phyloP scores from a whole-genome alignment of 2,329 filamentous ascomycete species.

The Hypocreales sp. region DNA sequence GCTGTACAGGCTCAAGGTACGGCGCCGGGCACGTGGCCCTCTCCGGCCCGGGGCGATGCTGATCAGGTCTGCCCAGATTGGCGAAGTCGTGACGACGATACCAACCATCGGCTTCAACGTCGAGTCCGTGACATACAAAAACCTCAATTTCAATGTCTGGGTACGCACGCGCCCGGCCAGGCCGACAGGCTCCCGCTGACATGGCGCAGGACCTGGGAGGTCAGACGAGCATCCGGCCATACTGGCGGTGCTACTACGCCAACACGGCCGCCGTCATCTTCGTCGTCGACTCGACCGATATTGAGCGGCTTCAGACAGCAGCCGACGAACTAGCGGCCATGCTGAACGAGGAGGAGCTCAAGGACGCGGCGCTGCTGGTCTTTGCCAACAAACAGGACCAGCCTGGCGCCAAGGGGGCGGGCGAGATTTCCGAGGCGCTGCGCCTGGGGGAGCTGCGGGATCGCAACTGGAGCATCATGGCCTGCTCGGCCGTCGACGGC shows the following conservation, averaged over 20 bases:
- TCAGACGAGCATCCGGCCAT: conserved; percentile 95
- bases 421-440: conserved; percentile 89
- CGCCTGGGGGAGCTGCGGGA: conserved; percentile 83
- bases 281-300: conserved; percentile 95
- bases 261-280: conserved; percentile 98
- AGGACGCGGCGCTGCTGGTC: conserved; percentile 80
- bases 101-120: conserved; percentile 99
- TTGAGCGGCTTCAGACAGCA: conserved; percentile 83
- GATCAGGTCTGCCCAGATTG: conserved; percentile 47
- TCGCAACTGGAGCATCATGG: conserved; percentile 98
- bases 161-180: conserved; percentile 30
- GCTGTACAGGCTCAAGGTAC: conserved; percentile 85
- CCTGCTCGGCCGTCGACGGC: conserved; percentile 90
- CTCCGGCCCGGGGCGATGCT: not conserved
- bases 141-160: conserved; percentile 98
- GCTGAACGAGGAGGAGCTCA: conserved; percentile 92
- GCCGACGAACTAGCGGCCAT: conserved; percentile 87
- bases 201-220: conserved; percentile 68
- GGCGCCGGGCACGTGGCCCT: conserved; percentile 4
- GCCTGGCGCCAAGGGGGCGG: conserved; percentile 88
- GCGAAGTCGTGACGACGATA: conserved; percentile 97
- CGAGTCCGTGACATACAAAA: conserved; percentile 95
- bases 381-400: conserved; percentile 99
- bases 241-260: conserved; percentile 98
- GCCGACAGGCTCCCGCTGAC: not conserved